phyloP scores from a whole-genome alignment of 768 basidiomycete genomes.

The Mycena capillaripes region DNA sequence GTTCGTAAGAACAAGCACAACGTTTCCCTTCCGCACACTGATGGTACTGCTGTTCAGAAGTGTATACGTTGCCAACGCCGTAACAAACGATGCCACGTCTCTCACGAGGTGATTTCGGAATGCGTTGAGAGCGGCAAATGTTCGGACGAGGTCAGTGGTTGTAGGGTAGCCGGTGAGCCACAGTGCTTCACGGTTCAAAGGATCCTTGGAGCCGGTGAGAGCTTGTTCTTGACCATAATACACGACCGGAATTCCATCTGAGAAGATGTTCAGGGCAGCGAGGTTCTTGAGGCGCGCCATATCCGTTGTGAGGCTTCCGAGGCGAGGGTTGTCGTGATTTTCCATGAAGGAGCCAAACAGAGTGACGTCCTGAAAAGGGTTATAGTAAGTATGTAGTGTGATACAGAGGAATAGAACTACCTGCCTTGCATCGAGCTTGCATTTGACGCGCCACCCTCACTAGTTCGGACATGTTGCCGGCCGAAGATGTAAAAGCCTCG shows the following conservation, averaged over 20 bases:
- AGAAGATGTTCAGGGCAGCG: conserved; percentile 55
- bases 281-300: conserved; percentile 48
- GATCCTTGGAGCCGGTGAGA: conserved; percentile 62
- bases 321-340: conserved; percentile 71
- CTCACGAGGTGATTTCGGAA: conserved; percentile 56
- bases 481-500: conserved; percentile 62
- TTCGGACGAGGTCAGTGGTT: conserved; percentile 54
- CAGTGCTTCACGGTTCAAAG: conserved; percentile 69
- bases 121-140: conserved; percentile 49
- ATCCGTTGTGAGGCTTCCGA: conserved; percentile 61
- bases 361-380: conserved; percentile 35
- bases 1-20: conserved; percentile 52
- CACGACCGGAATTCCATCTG: conserved; percentile 72
- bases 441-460: conserved; percentile 42
- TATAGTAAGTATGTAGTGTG: not conserved
- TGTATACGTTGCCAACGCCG: conserved; percentile 48
- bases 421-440: conserved; percentile 53
- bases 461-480: conserved; percentile 53
- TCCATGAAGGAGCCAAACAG: conserved; percentile 70
- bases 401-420: not conserved
- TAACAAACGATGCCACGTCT: conserved; percentile 55
- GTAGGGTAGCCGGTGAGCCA: conserved; percentile 64
- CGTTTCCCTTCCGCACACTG: conserved; percentile 39
- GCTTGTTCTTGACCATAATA: conserved; percentile 74
- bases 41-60: conserved; percentile 18